Evolutionary conservation across 768 basidiomycete genomes (phyloP).

Genomic region (Sarcomyxa edulis): DNA sequence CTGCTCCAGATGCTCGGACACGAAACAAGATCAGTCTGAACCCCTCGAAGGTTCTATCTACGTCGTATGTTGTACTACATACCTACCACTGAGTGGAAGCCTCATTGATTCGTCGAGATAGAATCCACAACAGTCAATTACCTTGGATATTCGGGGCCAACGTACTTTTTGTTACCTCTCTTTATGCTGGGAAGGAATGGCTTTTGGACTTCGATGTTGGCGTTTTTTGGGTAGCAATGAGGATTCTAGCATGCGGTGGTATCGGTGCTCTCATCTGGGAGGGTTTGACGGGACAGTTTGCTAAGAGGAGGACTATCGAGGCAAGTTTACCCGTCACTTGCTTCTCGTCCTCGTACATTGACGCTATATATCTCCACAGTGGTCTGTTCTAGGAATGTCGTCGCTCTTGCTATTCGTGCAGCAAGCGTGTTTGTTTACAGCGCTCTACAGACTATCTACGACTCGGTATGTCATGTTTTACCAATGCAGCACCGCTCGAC

Average conservation of each 20-base stretch:
- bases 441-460: conserved; percentile 62
- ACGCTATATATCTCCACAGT: conserved; percentile 33
- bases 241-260: conserved; percentile 70
- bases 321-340: conserved; percentile 28
- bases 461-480: conserved; percentile 45
- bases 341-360: conserved; percentile 5
- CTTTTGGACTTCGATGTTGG: conserved; percentile 62
- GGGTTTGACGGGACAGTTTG: conserved; percentile 44
- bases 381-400: conserved; percentile 64
- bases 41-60: conserved; percentile 47
- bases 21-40: conserved; percentile 60
- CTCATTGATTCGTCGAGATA: conserved; percentile 23
- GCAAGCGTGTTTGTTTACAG: conserved; percentile 61
- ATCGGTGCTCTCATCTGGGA: conserved; percentile 61
- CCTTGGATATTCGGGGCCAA: conserved; percentile 58
- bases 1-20: conserved; percentile 62
- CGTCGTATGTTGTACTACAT: conserved; percentile 37
- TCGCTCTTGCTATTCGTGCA: conserved; percentile 66
- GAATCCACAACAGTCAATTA: conserved; percentile 48
- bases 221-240: conserved; percentile 72
- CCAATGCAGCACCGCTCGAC: neutral
- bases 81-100: conserved; percentile 15
- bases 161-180: conserved; percentile 54
- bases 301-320: conserved; percentile 53
- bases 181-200: conserved; percentile 64